phyloP scores from a whole-genome alignment of 768 basidiomycete genomes.

The Inosperma sp. region DNA sequence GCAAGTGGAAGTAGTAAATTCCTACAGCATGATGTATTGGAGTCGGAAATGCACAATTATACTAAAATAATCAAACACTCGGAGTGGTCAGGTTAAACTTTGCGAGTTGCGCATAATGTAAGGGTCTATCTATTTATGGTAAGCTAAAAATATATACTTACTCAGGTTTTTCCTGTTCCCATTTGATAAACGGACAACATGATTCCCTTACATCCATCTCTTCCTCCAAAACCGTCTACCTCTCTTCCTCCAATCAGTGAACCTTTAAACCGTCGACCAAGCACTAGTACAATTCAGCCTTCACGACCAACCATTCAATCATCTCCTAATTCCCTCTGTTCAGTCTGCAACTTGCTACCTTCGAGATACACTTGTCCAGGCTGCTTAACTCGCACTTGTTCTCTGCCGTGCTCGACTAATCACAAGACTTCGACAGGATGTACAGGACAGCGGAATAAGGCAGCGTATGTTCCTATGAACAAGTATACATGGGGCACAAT shows the following conservation, averaged over 20 bases:
- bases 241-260: neutral
- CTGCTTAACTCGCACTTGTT: conserved; percentile 69
- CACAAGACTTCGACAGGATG: conserved; percentile 65
- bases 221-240: neutral
- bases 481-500: conserved; percentile 79
- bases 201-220: conserved; percentile 4
- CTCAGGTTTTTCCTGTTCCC: too few relatives aligned
- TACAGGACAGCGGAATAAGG: conserved; percentile 69
- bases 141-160: too few relatives aligned
- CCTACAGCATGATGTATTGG: too few relatives aligned
- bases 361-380: conserved; percentile 79
- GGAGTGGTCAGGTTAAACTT: too few relatives aligned
- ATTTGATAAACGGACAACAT: neutral
- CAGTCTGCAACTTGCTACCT: conserved; percentile 41
- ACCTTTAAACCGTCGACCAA: neutral
- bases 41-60: too few relatives aligned
- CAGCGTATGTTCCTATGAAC: conserved; percentile 74
- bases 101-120: too few relatives aligned
- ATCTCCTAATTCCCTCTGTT: conserved; percentile 36
- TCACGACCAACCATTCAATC: conserved; percentile 19
- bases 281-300: conserved; percentile 3
- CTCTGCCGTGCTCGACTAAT: conserved; percentile 56
- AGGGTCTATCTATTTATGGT: too few relatives aligned
- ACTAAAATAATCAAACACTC: too few relatives aligned
- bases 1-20: too few relatives aligned